Evolutionary conservation across 208 protist genomes (phyloP).

Genomic region (Trichomonas tenax): DNA sequence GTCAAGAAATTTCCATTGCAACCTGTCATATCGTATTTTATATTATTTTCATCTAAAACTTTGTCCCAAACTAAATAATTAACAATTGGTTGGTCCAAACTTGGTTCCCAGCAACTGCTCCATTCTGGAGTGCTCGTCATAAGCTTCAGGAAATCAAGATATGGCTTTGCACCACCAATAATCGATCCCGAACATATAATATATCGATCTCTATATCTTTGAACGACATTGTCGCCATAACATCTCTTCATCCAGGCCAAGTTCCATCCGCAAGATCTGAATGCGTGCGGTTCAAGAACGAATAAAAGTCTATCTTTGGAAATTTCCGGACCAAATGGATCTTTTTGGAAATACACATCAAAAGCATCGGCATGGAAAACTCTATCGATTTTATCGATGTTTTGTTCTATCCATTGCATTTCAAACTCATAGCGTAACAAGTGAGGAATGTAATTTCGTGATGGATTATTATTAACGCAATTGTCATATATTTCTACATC

Average conservation of each 20-base stretch:
- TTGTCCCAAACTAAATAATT: not conserved
- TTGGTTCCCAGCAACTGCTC: not conserved
- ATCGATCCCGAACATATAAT: slow-evolving; percentile 6
- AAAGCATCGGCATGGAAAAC: not conserved
- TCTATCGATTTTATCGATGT: not conserved
- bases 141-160: not conserved
- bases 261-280: not conserved
- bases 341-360: slow-evolving; percentile 1
- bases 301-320: not conserved
- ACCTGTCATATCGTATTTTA: not conserved
- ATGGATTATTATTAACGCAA: not conserved
- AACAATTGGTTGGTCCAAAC: not conserved
- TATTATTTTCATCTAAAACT: not conserved
- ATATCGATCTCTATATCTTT: not conserved
- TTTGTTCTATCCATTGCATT: not conserved
- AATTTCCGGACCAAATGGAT: not conserved
- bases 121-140: not conserved
- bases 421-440: slow-evolving; percentile 1
- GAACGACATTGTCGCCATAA: not conserved
- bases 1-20: not conserved
- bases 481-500: not conserved
- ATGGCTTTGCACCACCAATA: not conserved
- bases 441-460: not conserved
- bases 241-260: not conserved
- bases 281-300: not conserved